Evolutionary conservation across 2,329 filamentous ascomycete species (phyloP).

Genomic region (Dactylellina parvicollis): DNA sequence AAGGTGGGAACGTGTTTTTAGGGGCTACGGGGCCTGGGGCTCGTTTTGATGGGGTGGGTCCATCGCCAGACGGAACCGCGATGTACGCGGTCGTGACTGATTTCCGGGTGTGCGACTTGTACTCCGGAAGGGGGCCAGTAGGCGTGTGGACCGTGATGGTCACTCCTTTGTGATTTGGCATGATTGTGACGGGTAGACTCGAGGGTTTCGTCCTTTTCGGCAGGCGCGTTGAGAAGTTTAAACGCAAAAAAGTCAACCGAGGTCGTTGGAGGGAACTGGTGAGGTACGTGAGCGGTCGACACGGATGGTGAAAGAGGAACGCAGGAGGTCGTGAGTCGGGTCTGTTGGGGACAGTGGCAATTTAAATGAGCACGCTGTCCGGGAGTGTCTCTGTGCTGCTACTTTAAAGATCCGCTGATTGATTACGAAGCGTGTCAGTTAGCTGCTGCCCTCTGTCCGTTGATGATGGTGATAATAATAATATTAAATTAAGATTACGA

Average conservation of each 20-base stretch:
- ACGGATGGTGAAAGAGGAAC: neutral
- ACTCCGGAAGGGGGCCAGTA: slow-evolving; percentile 81
- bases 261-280: slow-evolving; percentile 4
- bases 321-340: neutral
- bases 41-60: slow-evolving; percentile 35
- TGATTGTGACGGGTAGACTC: slow-evolving; percentile 59
- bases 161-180: slow-evolving; percentile 99
- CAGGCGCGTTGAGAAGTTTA: slow-evolving; percentile 7
- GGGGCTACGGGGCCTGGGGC: slow-evolving; percentile 73
- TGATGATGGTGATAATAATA: too few species aligned
- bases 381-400: neutral
- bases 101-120: slow-evolving; percentile 92
- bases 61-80: slow-evolving; percentile 73
- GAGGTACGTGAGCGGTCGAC: slow-evolving; percentile 7
- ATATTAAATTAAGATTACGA: neutral
- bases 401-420: slow-evolving; percentile 2
- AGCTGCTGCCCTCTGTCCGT: neutral
- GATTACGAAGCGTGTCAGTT: slow-evolving; percentile 33
- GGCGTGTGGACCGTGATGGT: slow-evolving; percentile 92
- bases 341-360: slow-evolving; percentile 16
- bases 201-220: slow-evolving; percentile 4
- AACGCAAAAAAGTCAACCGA: slow-evolving; percentile 11
- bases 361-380: slow-evolving; percentile 10
- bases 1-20: slow-evolving; percentile 71
- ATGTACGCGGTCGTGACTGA: slow-evolving; percentile 97